Percentiles rank a stretch among this genome's conserved stretches.
These are phyloP conservation scores for Capsicum rhomboideum DNA, from an alignment of 257 asterid genomes.

Conservation along the genomic window DNA sequence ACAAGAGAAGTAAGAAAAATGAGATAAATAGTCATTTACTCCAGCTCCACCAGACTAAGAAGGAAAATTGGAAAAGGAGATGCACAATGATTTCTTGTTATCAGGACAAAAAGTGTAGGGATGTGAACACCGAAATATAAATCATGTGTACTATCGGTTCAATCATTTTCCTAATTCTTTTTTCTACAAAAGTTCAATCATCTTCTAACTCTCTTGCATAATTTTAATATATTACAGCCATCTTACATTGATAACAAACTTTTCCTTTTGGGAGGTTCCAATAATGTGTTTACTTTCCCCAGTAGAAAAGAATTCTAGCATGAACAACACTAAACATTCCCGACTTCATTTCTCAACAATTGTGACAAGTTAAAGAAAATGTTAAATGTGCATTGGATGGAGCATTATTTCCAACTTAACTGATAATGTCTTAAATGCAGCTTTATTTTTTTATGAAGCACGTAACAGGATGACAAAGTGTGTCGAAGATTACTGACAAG, in stretches of 20 bases:
- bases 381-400: neutral
- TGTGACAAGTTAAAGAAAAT: neutral
- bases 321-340: neutral
- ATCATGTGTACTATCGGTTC: neutral
- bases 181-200: neutral
- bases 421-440: neutral
- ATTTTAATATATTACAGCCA: neutral
- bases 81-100: neutral
- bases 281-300: neutral
- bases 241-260: neutral
- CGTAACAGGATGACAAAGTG: neutral
- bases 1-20: neutral
- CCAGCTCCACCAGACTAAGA: neutral
- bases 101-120: neutral
- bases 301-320: neutral
- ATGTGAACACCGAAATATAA: neutral
- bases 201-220: neutral
- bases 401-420: neutral
- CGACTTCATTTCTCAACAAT: neutral
- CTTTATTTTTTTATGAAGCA: neutral
- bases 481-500: neutral
- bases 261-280: neutral
- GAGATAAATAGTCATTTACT: neutral
- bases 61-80: neutral
- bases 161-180: neutral